These are phyloP conservation scores for Gossypioides kirkii DNA, from an alignment of 345 rosid genomes.

Conservation along the genomic window DNA sequence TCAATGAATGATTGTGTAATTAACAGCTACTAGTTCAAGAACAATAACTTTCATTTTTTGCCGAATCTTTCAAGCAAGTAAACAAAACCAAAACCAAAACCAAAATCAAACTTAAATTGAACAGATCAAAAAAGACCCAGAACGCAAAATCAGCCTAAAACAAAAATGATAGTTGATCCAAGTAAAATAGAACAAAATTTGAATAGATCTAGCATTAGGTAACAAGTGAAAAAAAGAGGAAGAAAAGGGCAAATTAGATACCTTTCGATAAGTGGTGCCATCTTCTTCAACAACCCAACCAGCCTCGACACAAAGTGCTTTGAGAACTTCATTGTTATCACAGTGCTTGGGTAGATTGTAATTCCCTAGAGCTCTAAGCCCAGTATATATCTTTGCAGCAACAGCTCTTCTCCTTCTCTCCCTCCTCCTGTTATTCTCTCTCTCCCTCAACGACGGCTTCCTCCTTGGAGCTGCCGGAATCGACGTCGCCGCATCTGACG, in stretches of 20 bases:
- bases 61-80: background rate
- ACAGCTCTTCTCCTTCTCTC: slow-evolving; percentile 89
- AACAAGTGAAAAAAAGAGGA: background rate
- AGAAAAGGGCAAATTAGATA: slow-evolving; percentile 16
- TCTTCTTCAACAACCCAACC: slow-evolving; percentile 98
- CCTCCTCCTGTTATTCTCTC: slow-evolving; percentile 92
- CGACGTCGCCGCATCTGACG: slow-evolving; percentile 94
- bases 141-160: background rate
- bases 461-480: slow-evolving; percentile 49
- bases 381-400: slow-evolving; percentile 84
- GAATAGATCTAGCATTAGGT: background rate
- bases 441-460: slow-evolving; percentile 95
- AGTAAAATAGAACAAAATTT: background rate
- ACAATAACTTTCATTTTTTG: background rate
- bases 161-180: background rate
- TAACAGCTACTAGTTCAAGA: background rate
- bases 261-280: slow-evolving; percentile 95
- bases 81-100: background rate
- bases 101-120: background rate
- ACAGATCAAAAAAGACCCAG: slow-evolving; percentile 6
- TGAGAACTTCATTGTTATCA: slow-evolving; percentile 87
- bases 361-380: slow-evolving; percentile 81
- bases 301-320: slow-evolving; percentile 86
- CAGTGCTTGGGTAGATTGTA: slow-evolving; percentile 92
- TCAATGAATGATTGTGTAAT: background rate